Conservation (phyloP, 192 early-diverging fungal genomes). For the Neocallimastix lanati region DNA sequence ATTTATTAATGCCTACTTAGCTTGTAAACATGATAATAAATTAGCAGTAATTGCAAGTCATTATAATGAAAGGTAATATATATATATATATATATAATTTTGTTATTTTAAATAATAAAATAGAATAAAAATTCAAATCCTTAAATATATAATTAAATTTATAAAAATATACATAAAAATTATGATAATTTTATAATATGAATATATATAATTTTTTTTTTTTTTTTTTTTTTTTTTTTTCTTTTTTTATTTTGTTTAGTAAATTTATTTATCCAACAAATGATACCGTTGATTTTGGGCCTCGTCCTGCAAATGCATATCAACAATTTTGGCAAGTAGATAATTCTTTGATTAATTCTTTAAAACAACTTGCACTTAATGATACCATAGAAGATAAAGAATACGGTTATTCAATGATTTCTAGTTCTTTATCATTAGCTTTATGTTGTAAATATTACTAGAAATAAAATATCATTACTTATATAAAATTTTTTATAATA, state of each 20-base stretch:
- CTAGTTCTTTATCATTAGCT: conserved; percentile 36
- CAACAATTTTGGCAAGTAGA: conserved; percentile 22
- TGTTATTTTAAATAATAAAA: too few species aligned
- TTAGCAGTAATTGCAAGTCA: conserved; percentile 60
- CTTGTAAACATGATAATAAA: conserved; percentile 68
- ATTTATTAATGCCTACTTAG: conserved; percentile 86
- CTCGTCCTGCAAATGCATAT: conserved; percentile 15
- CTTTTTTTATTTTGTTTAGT: too few species aligned
- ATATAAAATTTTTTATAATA: too few species aligned
- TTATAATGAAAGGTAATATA: conserved; percentile 10
- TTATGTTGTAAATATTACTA: conserved; percentile 32
- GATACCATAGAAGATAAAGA: conserved; percentile 16
- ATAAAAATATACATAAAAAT: too few species aligned
- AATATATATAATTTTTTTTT: too few species aligned
- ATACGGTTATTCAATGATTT: conserved; percentile 26
- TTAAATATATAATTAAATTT: too few species aligned
- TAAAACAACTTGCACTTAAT: conserved; percentile 7
- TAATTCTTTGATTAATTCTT: conserved; percentile 6
- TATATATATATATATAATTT: too few species aligned
- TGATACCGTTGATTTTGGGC: not conserved
- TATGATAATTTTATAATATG: conserved; percentile 10
- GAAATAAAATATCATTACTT: too few species aligned
- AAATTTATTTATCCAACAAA: conserved; percentile 7
- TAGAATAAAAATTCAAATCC: too few species aligned
- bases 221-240: too few species aligned